Percentiles rank a stretch among this genome's conserved stretches.
These are phyloP conservation scores for Astrephomene gubernaculifera DNA, from an alignment of 139 green algal genomes.

Conservation along the genomic window DNA sequence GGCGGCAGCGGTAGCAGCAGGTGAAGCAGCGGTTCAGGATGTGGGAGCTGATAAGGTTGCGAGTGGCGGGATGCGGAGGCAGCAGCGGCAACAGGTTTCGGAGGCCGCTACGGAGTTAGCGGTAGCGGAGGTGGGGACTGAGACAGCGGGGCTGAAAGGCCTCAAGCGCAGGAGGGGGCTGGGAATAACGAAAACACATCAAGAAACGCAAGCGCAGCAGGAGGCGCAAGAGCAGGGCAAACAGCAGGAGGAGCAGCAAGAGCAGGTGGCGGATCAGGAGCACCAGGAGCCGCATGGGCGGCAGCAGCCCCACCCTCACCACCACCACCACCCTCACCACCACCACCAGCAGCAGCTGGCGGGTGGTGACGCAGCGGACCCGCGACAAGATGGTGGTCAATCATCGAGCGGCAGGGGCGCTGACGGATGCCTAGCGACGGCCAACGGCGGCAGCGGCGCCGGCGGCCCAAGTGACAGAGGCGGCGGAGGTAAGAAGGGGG, in stretches of 20 bases:
- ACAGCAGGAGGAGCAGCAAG: neutral
- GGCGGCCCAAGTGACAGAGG: too few relatives aligned
- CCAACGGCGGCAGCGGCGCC: too few relatives aligned
- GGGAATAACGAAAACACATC: neutral
- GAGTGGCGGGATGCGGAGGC: too few relatives aligned
- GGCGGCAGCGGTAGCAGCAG: neutral
- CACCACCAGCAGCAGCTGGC: too few relatives aligned
- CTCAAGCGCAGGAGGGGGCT: neutral
- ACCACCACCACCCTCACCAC: too few relatives aligned
- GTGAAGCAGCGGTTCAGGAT: neutral
- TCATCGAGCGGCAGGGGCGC: too few relatives aligned
- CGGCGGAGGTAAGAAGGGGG: slow-evolving; percentile 5
- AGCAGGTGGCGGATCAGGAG: neutral
- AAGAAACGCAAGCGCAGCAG: neutral
- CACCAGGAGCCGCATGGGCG: neutral
- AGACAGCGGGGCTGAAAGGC: neutral
- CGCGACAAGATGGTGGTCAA: too few relatives aligned
- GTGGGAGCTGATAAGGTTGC: neutral
- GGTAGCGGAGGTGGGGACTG: neutral
- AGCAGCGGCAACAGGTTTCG: too few relatives aligned
- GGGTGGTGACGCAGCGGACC: too few relatives aligned
- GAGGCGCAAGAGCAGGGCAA: neutral
- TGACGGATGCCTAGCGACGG: too few relatives aligned
- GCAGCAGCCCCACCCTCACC: too few relatives aligned
- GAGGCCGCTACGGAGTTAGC: too few relatives aligned